These are phyloP conservation scores for Phylloporus arenicola DNA, from an alignment of 768 basidiomycete genomes.

Conservation along the genomic window DNA sequence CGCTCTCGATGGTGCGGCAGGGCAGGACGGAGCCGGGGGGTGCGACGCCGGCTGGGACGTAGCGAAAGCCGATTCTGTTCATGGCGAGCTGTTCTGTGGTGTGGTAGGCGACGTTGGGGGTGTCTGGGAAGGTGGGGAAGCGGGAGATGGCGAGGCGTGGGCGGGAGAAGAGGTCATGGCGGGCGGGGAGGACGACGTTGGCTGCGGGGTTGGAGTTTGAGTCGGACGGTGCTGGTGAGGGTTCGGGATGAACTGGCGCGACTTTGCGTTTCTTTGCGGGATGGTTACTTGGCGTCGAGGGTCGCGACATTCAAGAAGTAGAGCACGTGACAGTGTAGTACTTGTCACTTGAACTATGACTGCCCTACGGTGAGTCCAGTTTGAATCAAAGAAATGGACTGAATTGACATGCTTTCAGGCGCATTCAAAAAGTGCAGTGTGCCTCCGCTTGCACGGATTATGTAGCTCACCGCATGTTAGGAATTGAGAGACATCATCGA, in stretches of 20 bases:
- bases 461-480: slow-evolving; percentile 33
- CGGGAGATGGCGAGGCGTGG: slow-evolving; percentile 72
- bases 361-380: slow-evolving; percentile 32
- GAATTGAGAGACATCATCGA: slow-evolving; percentile 59
- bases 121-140: slow-evolving; percentile 61
- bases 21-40: slow-evolving; percentile 51
- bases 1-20: slow-evolving; percentile 78
- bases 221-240: slow-evolving; percentile 61
- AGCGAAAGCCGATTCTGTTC: slow-evolving; percentile 76
- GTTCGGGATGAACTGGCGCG: slow-evolving; percentile 30
- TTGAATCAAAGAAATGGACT: neutral
- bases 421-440: slow-evolving; percentile 64
- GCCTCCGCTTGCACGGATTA: slow-evolving; percentile 1
- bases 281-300: slow-evolving; percentile 27
- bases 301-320: too few relatives aligned
- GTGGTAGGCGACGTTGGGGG: slow-evolving; percentile 49
- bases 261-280: slow-evolving; percentile 49
- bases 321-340: neutral
- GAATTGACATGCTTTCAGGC: slow-evolving; percentile 39
- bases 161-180: slow-evolving; percentile 63
- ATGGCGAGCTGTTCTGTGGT: slow-evolving; percentile 66
- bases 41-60: slow-evolving; percentile 72
- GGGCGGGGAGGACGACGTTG: slow-evolving; percentile 54
- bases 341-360: slow-evolving; percentile 28
- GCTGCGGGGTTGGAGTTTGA: slow-evolving; percentile 30